Conservation (phyloP, 2,329 filamentous ascomycete species). For the Colletotrichum spinosum region DNA sequence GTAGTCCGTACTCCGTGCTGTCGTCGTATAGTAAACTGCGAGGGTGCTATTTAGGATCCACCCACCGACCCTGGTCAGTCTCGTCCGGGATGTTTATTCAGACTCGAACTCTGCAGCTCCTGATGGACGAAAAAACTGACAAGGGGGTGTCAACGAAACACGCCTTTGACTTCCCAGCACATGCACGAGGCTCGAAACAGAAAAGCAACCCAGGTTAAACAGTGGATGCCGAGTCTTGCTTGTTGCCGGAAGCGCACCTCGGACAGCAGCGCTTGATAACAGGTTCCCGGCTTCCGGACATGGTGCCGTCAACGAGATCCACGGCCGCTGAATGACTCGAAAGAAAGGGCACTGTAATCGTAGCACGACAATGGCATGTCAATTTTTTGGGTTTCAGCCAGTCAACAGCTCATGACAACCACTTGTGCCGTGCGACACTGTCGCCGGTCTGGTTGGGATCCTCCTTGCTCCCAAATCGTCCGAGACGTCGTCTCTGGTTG, state of each 20-base stretch:
- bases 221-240: slow-evolving; percentile 7
- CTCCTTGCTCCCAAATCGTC: slow-evolving; percentile 30
- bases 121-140: not conserved
- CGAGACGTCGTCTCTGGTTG: slow-evolving; percentile 18
- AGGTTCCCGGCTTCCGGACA: slow-evolving; percentile 1
- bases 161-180: slow-evolving; percentile 17
- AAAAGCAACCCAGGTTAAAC: slow-evolving; percentile 14
- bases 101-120: slow-evolving; percentile 2
- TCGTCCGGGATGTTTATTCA: slow-evolving; percentile 6
- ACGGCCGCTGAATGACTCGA: slow-evolving; percentile 15
- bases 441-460: not conserved
- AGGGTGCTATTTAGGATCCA: slow-evolving; percentile 17
- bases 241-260: slow-evolving; percentile 24
- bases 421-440: no score
- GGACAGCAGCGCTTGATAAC: slow-evolving; percentile 1
- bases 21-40: no score
- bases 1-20: no score
- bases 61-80: not conserved
- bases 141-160: slow-evolving; percentile 23
- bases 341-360: not conserved
- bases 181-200: slow-evolving; percentile 33
- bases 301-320: slow-evolving; percentile 7
- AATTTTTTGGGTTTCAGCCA: slow-evolving; percentile 10
- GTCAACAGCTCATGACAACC: slow-evolving; percentile 17
- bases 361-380: not conserved